Base-by-base conservation (phyloP, 2,329 filamentous ascomycete species). In the Sporothrix mexicana region DNA sequence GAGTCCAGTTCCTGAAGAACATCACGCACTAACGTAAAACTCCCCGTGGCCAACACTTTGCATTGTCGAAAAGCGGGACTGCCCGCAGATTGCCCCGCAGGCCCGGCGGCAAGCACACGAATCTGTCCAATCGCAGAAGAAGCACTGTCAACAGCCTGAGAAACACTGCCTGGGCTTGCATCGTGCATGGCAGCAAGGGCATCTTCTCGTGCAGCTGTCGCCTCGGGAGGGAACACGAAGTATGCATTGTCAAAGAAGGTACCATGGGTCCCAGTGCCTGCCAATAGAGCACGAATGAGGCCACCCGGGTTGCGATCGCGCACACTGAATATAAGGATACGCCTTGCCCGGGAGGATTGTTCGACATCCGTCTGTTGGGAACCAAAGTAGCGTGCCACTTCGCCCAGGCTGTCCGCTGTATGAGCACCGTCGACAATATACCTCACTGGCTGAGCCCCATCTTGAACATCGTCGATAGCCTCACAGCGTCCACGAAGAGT, bases 391-490 rank as follows among this genome's bases (percentile, higher is more conserved):
- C 88, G 88, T 0, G 91, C 91, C 4, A 94, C 93, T 76, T 93
- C 88, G 75, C 92, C 88, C 71, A 99, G 91, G 79, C 94, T 98
- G 79, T 98, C 95, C 3, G 92, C 86, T 0, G 95, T 99, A 81
- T 99, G 96, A 2, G 94, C 96, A 9, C 96, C 95, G 79, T 99
- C 96, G 23, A 99, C 88, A 78, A 95, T 92, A 95, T 95, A 99
- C 15, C 74, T 66, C 12, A 72, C 53, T 93, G 88, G 84, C 93
- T 92, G 7, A 89, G 88, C 3, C 93, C 91, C 51, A 2, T 20
- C 30, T 5, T n/a, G 13, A 3, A 36, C 23, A n/a, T 73, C 74
- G 17, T 85, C 86, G 5, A 45, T 57, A 55, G 86, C 82, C 76
- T 91, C 88, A 79, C 95, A 98, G 62, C 96, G 88, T 3, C 95